A percentile compares a stretch with the other conserved stretches of the same genome.
phyloP scores from a whole-genome alignment of 139 green algal species.

The Yamagishiella unicocca region DNA sequence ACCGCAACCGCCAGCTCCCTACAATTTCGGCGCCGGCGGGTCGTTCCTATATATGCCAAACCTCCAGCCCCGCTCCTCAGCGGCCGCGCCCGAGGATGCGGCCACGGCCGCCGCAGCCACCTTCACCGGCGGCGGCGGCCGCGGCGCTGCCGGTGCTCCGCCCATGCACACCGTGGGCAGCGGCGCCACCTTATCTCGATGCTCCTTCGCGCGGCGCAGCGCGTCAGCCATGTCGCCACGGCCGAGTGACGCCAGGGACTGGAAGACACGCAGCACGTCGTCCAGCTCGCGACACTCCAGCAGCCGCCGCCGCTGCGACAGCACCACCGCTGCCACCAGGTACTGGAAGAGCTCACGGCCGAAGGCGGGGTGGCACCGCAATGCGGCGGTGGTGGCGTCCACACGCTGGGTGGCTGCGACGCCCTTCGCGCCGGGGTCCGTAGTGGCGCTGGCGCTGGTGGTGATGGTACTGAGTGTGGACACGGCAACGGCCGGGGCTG shows the following conservation, averaged over 20 bases:
- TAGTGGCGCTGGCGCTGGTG: too few species aligned
- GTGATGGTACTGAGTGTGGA: too few species aligned
- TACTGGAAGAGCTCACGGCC: slow-evolving; percentile 68
- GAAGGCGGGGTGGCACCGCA: neutral
- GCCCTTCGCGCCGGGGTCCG: too few species aligned
- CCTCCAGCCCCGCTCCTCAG: neutral
- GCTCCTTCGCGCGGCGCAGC: slow-evolving; percentile 6
- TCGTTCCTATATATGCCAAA: neutral
- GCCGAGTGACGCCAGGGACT: slow-evolving; percentile 2
- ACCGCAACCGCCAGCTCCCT: too few species aligned
- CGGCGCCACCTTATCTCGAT: neutral
- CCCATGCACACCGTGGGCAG: neutral
- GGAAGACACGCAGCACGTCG: slow-evolving; percentile 82
- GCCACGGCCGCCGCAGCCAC: neutral
- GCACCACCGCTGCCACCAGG: slow-evolving; percentile 76
- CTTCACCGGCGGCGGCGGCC: neutral
- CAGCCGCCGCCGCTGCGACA: slow-evolving; percentile 61
- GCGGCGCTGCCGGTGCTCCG: neutral
- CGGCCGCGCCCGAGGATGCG: too few species aligned
- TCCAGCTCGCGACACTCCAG: slow-evolving; percentile 77
- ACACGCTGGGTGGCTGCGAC: too few species aligned
- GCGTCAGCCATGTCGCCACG: neutral
- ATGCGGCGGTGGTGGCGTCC: too few species aligned
- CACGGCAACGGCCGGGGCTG: too few species aligned
- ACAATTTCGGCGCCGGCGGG: neutral